Conservation (phyloP, 768 basidiomycete species). For the Pulveroboletus sp. region DNA sequence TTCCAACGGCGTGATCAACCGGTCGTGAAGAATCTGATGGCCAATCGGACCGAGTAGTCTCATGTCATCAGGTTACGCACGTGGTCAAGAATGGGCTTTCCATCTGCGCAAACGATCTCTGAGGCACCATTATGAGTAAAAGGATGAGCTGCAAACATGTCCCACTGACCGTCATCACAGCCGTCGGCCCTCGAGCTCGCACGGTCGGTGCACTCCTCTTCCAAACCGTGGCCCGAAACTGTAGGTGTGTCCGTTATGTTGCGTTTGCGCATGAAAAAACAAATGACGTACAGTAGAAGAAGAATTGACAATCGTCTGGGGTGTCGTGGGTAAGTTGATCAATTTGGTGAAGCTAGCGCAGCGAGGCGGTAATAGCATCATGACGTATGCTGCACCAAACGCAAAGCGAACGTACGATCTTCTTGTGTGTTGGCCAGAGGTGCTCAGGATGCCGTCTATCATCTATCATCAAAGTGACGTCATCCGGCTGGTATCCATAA, state of each 20-base stretch:
- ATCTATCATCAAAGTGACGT: conserved; percentile 46
- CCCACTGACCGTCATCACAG: conserved; percentile 41
- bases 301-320: conserved; percentile 43
- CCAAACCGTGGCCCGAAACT: conserved; percentile 13
- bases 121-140: not conserved
- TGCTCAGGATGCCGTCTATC: conserved; percentile 21
- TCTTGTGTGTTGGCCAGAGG: conserved; percentile 37
- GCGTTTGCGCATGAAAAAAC: not conserved
- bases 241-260: not conserved
- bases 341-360: conserved; percentile 36
- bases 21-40: conserved; percentile 2
- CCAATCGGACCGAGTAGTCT: not conserved
- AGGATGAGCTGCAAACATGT: not conserved
- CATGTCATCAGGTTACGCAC: not conserved
- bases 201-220: conserved; percentile 15
- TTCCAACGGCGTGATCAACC: conserved; percentile 5
- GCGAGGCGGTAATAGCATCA: not conserved
- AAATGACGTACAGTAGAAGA: conserved; percentile 47
- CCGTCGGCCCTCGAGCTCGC: conserved; percentile 41
- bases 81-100: conserved; percentile 8
- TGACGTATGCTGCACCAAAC: not conserved
- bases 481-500: conserved; percentile 36
- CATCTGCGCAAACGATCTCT: conserved; percentile 5
- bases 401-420: conserved; percentile 38
- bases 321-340: conserved; percentile 41